Evolutionary conservation across 192 early-diverging fungal species (phyloP), one percentile per base, ranked within the genome.

Genomic region (Coemansia reversa): DNA sequence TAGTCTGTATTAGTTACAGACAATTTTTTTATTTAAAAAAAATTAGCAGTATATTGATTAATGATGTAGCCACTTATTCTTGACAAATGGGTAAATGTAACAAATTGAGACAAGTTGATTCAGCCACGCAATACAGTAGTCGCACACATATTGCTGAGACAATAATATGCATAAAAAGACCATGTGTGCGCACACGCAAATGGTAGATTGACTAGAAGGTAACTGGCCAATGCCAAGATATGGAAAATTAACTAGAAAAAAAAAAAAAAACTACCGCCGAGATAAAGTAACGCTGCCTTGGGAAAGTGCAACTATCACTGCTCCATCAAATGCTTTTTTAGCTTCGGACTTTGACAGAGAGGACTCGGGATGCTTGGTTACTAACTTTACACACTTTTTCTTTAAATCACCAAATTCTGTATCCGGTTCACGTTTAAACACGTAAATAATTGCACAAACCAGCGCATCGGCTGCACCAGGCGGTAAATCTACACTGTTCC

Each of bases 241-340:
- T 20, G 33, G 7, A 58, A 58, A 33, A 19, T 33, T 39, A 20
- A 33, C 33, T 39, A 11, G 12, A 32, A 32, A 32, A 5, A 3
- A 3, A 45, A 3, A 5, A 33, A 19, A 51, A 48, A 9, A 5
- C 53, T 28, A 58, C 12, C 57, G 14, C 29, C 63, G 66, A 24
- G 60, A 14, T 55, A 73, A 28, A 22, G 51, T 0, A 7, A 73
- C 66, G 1, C 56, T 61, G 48, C 67, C 76, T 16, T 22, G 23
- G 3, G 61, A 55, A n/a, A 79, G 64, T 3, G 76, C 76, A 49
- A 56, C 52, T 2, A 79, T 1, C 6, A 79, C 30, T 7, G 71
- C 76, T 58, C 61, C 51, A 29, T 73, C 54, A 49, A 79, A 79
- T 9, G 52, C 69, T 5, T 58, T 42, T 54, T 79, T 79, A 56